Conservation (phyloP, 306 rosid genomes). For the Lagenaria siceraria region DNA sequence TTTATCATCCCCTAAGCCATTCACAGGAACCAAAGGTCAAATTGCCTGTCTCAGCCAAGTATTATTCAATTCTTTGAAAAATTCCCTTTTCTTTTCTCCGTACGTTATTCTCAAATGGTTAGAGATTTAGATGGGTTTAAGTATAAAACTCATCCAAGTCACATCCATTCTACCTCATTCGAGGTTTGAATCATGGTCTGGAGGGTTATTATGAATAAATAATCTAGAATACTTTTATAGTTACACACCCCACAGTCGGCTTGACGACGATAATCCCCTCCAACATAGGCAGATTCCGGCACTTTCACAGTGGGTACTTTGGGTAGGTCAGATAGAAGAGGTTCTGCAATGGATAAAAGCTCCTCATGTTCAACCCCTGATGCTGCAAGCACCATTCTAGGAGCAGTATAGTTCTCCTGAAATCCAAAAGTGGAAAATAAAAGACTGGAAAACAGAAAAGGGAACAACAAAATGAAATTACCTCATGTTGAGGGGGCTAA, state of each 20-base stretch:
- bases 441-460: neutral
- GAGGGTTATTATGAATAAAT: neutral
- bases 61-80: neutral
- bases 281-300: constrained; percentile 72
- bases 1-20: neutral
- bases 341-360: constrained; percentile 67
- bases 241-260: constrained; percentile 62
- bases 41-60: neutral
- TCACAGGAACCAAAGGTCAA: neutral
- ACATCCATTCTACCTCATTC: neutral
- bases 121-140: neutral
- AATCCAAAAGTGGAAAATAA: constrained; percentile 12
- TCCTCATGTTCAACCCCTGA: constrained; percentile 87
- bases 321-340: constrained; percentile 83
- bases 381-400: constrained; percentile 92
- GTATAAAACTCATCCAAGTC: neutral
- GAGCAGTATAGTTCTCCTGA: constrained; percentile 94
- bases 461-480: neutral
- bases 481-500: neutral
- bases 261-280: constrained; percentile 88
- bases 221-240: neutral
- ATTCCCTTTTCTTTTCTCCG: neutral
- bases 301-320: constrained; percentile 32
- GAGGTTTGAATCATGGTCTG: neutral
- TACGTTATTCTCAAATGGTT: neutral